phyloP scores from a whole-genome alignment of 345 rosid genomes.

The Sisymbrium irio region DNA sequence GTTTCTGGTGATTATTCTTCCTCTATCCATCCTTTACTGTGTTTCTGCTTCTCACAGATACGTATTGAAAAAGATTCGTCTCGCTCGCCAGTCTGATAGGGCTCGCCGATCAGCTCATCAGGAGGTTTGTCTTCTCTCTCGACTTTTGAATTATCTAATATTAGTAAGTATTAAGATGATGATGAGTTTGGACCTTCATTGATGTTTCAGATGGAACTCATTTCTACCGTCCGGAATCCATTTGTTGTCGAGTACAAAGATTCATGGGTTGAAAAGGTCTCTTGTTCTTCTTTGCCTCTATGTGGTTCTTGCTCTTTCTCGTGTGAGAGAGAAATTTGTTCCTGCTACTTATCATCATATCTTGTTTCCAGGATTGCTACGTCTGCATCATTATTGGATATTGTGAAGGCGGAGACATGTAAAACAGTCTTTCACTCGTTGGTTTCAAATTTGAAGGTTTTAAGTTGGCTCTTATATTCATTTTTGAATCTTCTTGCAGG shows the following conservation, averaged over 20 bases:
- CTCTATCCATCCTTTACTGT: not conserved
- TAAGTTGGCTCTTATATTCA: slow-evolving; percentile 4
- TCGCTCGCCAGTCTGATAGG: slow-evolving; percentile 94
- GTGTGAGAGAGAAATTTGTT: not conserved
- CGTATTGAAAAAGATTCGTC: slow-evolving; percentile 90
- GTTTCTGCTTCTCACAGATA: slow-evolving; percentile 47
- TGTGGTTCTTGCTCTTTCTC: not conserved
- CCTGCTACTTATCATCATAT: slow-evolving; percentile 7
- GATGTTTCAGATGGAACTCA: slow-evolving; percentile 82
- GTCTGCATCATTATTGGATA: slow-evolving; percentile 94
- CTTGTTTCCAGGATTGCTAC: slow-evolving; percentile 74
- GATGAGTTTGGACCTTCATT: slow-evolving; percentile 10
- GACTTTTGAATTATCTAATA: not conserved
- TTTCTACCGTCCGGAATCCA: slow-evolving; percentile 77
- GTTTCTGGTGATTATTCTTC: not conserved
- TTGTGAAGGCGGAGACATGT: slow-evolving; percentile 99
- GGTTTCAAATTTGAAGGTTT: not conserved
- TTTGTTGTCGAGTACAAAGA: slow-evolving; percentile 97
- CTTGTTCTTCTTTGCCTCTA: not conserved
- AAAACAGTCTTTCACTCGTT: slow-evolving; percentile 14
- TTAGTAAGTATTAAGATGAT: not conserved
- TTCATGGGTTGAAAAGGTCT: slow-evolving; percentile 97
- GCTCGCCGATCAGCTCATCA: slow-evolving; percentile 92
- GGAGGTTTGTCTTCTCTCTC: slow-evolving; percentile 48
- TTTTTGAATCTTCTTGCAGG: slow-evolving; percentile 45